Percentiles rank a stretch among this genome's conserved stretches.
Conservation (phyloP, 2,329 filamentous ascomycete genomes). For the Aspergillus glaucus region DNA sequence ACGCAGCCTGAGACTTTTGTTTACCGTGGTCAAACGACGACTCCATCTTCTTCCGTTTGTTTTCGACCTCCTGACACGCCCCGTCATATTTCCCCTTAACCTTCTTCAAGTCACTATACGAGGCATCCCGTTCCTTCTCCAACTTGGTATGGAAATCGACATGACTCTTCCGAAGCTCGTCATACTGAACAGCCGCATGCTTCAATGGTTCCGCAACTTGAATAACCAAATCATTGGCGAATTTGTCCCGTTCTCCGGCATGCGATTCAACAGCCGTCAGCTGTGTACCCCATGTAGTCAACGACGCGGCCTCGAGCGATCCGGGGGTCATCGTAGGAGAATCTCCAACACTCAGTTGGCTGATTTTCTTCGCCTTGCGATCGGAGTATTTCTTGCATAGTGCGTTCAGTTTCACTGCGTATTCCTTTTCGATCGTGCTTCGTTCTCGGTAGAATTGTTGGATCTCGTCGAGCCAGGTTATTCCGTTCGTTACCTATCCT, state of each 20-base stretch:
- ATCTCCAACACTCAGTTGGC: slow-evolving; percentile 85
- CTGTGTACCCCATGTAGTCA: slow-evolving; percentile 96
- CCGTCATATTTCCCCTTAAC: slow-evolving; percentile 88
- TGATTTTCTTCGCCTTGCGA: slow-evolving; percentile 86
- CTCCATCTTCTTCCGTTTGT: slow-evolving; percentile 88
- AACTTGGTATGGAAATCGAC: slow-evolving; percentile 81
- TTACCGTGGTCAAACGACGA: slow-evolving; percentile 82
- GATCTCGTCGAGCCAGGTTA: slow-evolving; percentile 92
- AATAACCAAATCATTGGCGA: slow-evolving; percentile 67
- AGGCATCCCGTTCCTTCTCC: slow-evolving; percentile 78
- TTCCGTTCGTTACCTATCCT: slow-evolving; percentile 66
- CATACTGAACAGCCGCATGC: slow-evolving; percentile 65
- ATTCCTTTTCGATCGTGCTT: slow-evolving; percentile 92
- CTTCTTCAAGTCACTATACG: slow-evolving; percentile 81
- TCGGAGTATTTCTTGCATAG: slow-evolving; percentile 96
- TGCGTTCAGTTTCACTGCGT: slow-evolving; percentile 76
- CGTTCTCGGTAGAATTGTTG: slow-evolving; percentile 96
- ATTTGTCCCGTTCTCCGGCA: slow-evolving; percentile 83
- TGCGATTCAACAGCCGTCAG: slow-evolving; percentile 81
- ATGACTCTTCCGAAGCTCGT: slow-evolving; percentile 88
- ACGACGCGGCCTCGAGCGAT: slow-evolving; percentile 88
- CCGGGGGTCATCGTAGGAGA: slow-evolving; percentile 89
- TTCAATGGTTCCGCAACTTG: slow-evolving; percentile 85
- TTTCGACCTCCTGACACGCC: slow-evolving; percentile 90
- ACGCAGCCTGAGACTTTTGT: slow-evolving; percentile 80